Evolutionary conservation across 2,329 filamentous ascomycete genomes (phyloP).

Genomic region (Balansia obtecta): DNA sequence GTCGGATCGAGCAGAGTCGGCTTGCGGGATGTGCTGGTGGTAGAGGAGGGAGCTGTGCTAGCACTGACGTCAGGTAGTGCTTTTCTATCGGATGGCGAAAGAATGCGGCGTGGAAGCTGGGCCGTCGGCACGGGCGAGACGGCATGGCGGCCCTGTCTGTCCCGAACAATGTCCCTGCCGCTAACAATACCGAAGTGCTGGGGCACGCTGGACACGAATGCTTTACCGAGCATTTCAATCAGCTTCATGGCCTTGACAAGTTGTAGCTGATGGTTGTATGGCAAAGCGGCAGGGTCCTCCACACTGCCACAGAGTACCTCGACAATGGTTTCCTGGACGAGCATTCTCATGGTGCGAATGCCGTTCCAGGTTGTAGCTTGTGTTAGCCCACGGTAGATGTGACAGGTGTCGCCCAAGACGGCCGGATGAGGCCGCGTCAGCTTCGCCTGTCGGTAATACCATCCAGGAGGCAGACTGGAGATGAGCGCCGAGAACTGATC

Average conservation of each 20-base stretch:
- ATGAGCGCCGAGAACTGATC: slow-evolving; percentile 28
- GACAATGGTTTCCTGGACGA: slow-evolving; percentile 35
- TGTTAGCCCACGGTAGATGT: slow-evolving; percentile 32
- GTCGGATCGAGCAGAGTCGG: slow-evolving; percentile 30
- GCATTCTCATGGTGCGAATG: slow-evolving; percentile 31
- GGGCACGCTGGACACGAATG: slow-evolving; percentile 33
- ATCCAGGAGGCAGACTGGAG: slow-evolving; percentile 24
- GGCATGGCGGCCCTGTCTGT: slow-evolving; percentile 8
- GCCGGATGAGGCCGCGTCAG: slow-evolving; percentile 27
- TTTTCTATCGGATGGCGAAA: slow-evolving; percentile 12
- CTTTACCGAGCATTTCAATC: slow-evolving; percentile 27
- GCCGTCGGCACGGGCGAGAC: slow-evolving; percentile 16
- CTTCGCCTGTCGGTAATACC: slow-evolving; percentile 29
- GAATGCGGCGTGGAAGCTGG: slow-evolving; percentile 18
- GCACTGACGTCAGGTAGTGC: not conserved
- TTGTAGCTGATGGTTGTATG: slow-evolving; percentile 21
- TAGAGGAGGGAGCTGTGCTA: slow-evolving; percentile 1
- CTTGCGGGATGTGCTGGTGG: slow-evolving; percentile 10
- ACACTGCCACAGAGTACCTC: slow-evolving; percentile 27
- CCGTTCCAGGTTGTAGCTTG: slow-evolving; percentile 36
- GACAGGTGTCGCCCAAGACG: slow-evolving; percentile 28
- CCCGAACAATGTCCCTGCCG: slow-evolving; percentile 21
- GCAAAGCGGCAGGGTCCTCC: slow-evolving; percentile 13
- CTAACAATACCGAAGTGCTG: slow-evolving; percentile 37
- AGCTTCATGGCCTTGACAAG: slow-evolving; percentile 24